phyloP scores from a whole-genome alignment of 1,284 basidiomycete species.

The Calocybe gambosa region DNA sequence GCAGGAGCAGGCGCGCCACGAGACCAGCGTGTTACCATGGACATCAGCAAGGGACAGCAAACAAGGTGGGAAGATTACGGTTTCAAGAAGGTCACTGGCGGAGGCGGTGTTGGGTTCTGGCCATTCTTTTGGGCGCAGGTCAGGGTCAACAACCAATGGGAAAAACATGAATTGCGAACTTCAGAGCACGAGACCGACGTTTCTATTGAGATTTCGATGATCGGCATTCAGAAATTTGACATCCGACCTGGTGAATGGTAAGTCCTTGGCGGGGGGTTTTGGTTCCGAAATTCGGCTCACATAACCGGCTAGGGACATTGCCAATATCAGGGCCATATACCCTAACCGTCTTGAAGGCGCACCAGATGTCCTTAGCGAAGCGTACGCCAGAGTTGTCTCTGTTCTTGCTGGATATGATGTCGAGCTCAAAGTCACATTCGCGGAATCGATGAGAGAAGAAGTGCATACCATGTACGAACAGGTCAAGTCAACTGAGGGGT shows the following conservation, averaged over 20 bases:
- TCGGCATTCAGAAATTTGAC: neutral
- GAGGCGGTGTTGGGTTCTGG: constrained; percentile 1
- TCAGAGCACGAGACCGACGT: neutral
- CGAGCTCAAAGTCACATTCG: neutral
- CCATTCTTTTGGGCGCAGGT: neutral
- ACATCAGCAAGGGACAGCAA: neutral
- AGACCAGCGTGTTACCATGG: neutral
- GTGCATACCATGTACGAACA: too few species aligned
- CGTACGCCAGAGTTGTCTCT: too few species aligned
- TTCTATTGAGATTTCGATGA: neutral
- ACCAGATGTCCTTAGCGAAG: too few species aligned
- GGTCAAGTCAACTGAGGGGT: neutral
- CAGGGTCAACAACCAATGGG: neutral
- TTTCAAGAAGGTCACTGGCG: neutral
- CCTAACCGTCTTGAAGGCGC: too few species aligned
- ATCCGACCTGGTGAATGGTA: neutral
- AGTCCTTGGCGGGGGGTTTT: neutral
- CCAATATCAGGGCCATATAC: too few species aligned
- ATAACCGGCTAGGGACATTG: too few species aligned
- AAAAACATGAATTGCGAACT: neutral
- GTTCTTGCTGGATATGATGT: neutral
- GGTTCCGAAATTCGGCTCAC: too few species aligned
- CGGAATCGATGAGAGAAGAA: neutral
- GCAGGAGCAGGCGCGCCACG: too few species aligned
- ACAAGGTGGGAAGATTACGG: constrained; percentile 2